These are phyloP conservation scores for Boletus pseudo-olivaceus DNA, from an alignment of 768 basidiomycete species.

Conservation along the genomic window DNA sequence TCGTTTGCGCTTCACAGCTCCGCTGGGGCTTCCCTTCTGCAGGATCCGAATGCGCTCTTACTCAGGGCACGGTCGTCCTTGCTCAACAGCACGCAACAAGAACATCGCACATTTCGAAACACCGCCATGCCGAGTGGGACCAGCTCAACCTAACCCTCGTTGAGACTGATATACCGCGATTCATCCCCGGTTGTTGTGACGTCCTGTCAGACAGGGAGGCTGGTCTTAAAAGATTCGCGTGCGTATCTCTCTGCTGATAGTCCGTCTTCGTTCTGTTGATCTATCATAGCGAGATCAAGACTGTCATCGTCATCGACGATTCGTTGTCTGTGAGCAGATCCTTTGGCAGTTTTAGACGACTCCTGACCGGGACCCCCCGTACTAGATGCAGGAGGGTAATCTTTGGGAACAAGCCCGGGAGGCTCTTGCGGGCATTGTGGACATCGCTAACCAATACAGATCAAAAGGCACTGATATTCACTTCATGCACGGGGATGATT, in stretches of 20 bases:
- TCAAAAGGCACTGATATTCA: conserved; percentile 41
- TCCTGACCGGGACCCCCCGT: neutral
- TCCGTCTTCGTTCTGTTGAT: neutral
- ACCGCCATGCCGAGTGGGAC: conserved; percentile 12
- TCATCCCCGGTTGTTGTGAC: conserved; percentile 12
- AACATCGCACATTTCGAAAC: neutral
- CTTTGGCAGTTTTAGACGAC: neutral
- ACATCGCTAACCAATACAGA: conserved; percentile 35
- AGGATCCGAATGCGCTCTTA: conserved; percentile 9
- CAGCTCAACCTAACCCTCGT: conserved; percentile 25
- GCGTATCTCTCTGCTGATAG: conserved; percentile 6
- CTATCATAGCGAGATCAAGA: conserved; percentile 34
- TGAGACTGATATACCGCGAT: conserved; percentile 27
- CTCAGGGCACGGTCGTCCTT: conserved; percentile 29
- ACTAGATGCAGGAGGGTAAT: conserved; percentile 37
- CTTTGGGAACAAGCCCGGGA: conserved; percentile 39
- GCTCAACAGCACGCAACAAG: conserved; percentile 17
- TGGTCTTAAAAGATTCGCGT: conserved; percentile 24
- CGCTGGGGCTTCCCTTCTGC: conserved; percentile 24
- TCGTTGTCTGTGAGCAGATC: conserved; percentile 33
- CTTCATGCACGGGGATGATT: conserved; percentile 27
- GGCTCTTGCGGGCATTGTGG: conserved; percentile 41
- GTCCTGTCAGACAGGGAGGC: conserved; percentile 18
- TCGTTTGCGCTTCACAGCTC: no score
- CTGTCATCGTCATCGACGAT: conserved; percentile 41